These are phyloP conservation scores for Nemophila menziesii DNA, from an alignment of 257 asterid species.

Conservation along the genomic window DNA sequence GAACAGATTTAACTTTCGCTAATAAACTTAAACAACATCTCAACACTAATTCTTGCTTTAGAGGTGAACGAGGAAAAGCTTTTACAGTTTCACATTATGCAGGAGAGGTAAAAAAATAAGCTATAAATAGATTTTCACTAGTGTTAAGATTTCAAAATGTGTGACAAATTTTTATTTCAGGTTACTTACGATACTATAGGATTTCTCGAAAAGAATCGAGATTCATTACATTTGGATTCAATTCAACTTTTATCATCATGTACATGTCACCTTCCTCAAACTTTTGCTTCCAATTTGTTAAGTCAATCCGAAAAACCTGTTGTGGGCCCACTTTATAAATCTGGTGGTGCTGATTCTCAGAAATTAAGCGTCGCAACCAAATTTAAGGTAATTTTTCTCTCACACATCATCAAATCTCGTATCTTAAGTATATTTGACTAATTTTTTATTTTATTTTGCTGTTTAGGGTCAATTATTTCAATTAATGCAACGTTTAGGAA, in stretches of 20 bases:
- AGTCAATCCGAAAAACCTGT: conserved; percentile 74
- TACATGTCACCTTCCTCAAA: conserved; percentile 73
- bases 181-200: conserved; percentile 83
- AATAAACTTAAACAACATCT: conserved; percentile 89
- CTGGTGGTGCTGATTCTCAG: conserved; percentile 96
- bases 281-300: conserved; percentile 83
- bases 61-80: conserved; percentile 74
- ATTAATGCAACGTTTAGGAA: conserved; percentile 90
- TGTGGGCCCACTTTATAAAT: conserved; percentile 76
- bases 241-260: conserved; percentile 88
- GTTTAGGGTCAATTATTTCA: conserved; percentile 76
- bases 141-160: conserved; percentile 6
- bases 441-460: not conserved
- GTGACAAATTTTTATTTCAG: conserved; percentile 29
- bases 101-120: conserved; percentile 58
- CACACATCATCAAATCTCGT: not conserved
- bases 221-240: conserved; percentile 78
- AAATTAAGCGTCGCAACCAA: conserved; percentile 87
- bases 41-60: conserved; percentile 64
- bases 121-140: conserved; percentile 1
- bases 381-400: conserved; percentile 52
- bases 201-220: conserved; percentile 96
- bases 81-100: conserved; percentile 88
- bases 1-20: conserved; percentile 93
- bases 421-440: too few species aligned